phyloP scores from a whole-genome alignment of 1,284 basidiomycete species.

The Gomphus bonarii region DNA sequence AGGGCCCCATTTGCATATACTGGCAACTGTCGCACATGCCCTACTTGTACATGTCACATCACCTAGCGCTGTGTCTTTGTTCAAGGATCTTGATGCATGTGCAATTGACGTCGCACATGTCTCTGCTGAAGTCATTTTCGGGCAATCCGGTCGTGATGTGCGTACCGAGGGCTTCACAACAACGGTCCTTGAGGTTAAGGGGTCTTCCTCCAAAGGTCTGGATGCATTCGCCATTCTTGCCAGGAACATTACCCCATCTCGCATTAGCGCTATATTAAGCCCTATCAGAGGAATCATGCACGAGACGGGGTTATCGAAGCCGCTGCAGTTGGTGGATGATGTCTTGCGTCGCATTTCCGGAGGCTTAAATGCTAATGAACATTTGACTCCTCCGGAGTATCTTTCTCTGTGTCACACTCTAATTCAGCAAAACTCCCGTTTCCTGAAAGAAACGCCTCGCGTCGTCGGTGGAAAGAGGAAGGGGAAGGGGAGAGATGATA shows the following conservation, averaged over 20 bases:
- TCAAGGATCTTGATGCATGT: conserved; percentile 66
- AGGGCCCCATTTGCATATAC: conserved; percentile 90
- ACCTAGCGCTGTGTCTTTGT: conserved; percentile 39
- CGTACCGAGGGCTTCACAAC: conserved; percentile 89
- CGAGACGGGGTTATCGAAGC: conserved; percentile 73
- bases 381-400: conserved; percentile 62
- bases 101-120: conserved; percentile 73
- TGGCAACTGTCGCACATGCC: conserved; percentile 80
- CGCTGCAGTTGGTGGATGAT: conserved; percentile 85
- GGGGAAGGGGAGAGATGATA: conserved; percentile 39
- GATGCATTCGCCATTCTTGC: conserved; percentile 82
- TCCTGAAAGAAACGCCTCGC: conserved; percentile 50
- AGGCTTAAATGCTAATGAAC: conserved; percentile 78
- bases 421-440: conserved; percentile 83
- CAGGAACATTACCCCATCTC: conserved; percentile 61
- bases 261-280: conserved; percentile 68
- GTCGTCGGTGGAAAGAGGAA: conserved; percentile 24
- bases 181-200: conserved; percentile 84
- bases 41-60: conserved; percentile 75
- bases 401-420: conserved; percentile 84
- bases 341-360: conserved; percentile 74
- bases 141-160: conserved; percentile 86
- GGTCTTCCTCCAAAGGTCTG: conserved; percentile 68
- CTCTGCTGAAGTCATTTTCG: conserved; percentile 90
- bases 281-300: conserved; percentile 84